Evolutionary conservation across 2,329 filamentous ascomycete species (phyloP).

Genomic region (Aspergillus tanneri): DNA sequence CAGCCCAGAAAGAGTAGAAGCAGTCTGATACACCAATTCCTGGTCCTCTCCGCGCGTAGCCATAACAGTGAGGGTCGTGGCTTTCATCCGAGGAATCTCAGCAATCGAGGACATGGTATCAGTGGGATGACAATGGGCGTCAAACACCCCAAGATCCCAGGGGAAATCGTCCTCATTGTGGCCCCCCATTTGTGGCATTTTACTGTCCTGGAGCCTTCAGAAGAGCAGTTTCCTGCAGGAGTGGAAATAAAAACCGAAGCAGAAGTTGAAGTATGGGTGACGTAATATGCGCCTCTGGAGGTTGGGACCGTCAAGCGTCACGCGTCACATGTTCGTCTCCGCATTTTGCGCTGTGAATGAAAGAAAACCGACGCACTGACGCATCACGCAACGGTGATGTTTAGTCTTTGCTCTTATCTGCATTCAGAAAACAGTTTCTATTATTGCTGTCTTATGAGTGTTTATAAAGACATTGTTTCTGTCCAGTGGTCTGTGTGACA

Average conservation of each 20-base stretch:
- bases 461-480: too few relatives aligned
- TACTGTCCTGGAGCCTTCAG: neutral
- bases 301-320: conserved; percentile 7
- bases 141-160: conserved; percentile 63
- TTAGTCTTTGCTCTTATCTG: too few relatives aligned
- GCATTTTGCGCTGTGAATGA: conserved; percentile 11
- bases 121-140: conserved; percentile 67
- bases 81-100: conserved; percentile 57
- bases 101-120: conserved; percentile 60
- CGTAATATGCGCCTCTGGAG: conserved; percentile 5
- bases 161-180: conserved; percentile 47
- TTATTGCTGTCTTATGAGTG: too few relatives aligned
- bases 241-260: neutral
- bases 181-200: neutral
- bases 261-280: conserved; percentile 1
- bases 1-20: conserved; percentile 30
- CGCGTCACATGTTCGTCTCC: conserved; percentile 26
- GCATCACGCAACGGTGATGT: too few relatives aligned
- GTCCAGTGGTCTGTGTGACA: too few relatives aligned
- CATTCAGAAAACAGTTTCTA: too few relatives aligned
- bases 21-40: conserved; percentile 54
- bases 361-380: conserved; percentile 5
- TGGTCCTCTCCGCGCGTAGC: conserved; percentile 63
- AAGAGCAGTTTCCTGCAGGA: neutral
- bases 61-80: conserved; percentile 61